These are phyloP conservation scores for Cladorrhinum sp. DNA, from an alignment of 2,329 filamentous ascomycete species.

Conservation along the genomic window DNA sequence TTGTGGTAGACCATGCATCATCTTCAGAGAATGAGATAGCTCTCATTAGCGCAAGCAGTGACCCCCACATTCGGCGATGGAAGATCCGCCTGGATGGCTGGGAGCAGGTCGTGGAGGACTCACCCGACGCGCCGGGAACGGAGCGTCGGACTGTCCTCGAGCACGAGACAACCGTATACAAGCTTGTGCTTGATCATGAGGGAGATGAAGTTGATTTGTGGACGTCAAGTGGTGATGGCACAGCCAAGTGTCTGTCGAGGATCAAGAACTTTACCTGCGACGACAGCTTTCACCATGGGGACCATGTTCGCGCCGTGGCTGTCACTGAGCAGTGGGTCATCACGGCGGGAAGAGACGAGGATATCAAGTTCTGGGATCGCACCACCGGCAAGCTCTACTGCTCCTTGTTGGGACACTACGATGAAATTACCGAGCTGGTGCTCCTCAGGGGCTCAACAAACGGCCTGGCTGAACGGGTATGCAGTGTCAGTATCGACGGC, in stretches of 20 bases:
- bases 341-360: constrained; percentile 87
- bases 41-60: constrained; percentile 77
- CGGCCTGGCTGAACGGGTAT: constrained; percentile 49
- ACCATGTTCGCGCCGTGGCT: constrained; percentile 82
- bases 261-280: constrained; percentile 66
- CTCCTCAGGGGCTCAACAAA: constrained; percentile 46
- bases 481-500: constrained; percentile 85
- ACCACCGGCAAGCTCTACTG: constrained; percentile 70
- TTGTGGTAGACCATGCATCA: constrained; percentile 69
- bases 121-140: constrained; percentile 39
- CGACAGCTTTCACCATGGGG: constrained; percentile 73
- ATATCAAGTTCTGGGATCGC: constrained; percentile 85
- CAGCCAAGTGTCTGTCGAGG: constrained; percentile 73
- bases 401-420: constrained; percentile 78
- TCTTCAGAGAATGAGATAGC: constrained; percentile 49
- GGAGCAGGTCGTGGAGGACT: constrained; percentile 52
- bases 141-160: constrained; percentile 60
- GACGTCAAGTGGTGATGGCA: constrained; percentile 91
- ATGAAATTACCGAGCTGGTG: constrained; percentile 83
- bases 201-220: constrained; percentile 70
- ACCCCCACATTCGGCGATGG: constrained; percentile 78
- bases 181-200: constrained; percentile 65
- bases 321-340: constrained; percentile 74
- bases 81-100: constrained; percentile 51
- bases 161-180: constrained; percentile 90